Conservation (phyloP, 768 basidiomycete species). For the Thelephora aurantiotincta region DNA sequence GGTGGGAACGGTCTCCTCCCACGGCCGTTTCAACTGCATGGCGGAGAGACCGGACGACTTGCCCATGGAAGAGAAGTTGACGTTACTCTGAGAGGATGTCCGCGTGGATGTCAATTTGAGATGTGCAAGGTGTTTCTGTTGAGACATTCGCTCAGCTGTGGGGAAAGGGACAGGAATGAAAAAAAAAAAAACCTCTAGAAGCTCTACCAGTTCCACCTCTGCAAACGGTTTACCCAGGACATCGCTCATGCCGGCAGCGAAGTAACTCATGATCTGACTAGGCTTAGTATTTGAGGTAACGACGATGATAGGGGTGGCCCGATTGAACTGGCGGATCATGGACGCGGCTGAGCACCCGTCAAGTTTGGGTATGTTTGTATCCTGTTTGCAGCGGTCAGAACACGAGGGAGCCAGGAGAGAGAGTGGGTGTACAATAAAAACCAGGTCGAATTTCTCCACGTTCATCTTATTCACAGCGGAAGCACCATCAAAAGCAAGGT, state of each 20-base stretch:
- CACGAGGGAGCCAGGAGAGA: constrained; percentile 1
- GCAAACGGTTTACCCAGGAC: constrained; percentile 95
- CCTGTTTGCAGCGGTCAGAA: constrained; percentile 28
- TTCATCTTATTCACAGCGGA: constrained; percentile 95
- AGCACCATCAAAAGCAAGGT: constrained; percentile 88
- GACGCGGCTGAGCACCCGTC: constrained; percentile 86
- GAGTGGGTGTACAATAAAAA: constrained; percentile 58
- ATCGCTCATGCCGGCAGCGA: constrained; percentile 89
- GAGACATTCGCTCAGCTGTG: not conserved
- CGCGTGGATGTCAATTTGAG: constrained; percentile 41
- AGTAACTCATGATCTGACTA: constrained; percentile 85
- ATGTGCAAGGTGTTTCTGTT: constrained; percentile 75
- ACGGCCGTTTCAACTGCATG: too few relatives aligned
- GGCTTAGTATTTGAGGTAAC: constrained; percentile 96
- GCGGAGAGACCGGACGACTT: too few relatives aligned
- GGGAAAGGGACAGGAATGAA: not conserved
- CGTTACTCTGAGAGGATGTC: too few relatives aligned
- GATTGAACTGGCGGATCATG: constrained; percentile 91
- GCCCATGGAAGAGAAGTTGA: too few relatives aligned
- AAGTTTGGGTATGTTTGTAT: constrained; percentile 88
- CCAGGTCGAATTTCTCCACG: constrained; percentile 87
- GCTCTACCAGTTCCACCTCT: constrained; percentile 75
- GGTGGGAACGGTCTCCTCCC: too few relatives aligned
- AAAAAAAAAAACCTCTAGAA: constrained; percentile 60
- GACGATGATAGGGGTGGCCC: constrained; percentile 91